Percentiles rank a stretch among this genome's conserved stretches.
These are phyloP conservation scores for Colletotrichum sp. DNA, from an alignment of 2,329 filamentous ascomycete genomes.

Conservation along the genomic window DNA sequence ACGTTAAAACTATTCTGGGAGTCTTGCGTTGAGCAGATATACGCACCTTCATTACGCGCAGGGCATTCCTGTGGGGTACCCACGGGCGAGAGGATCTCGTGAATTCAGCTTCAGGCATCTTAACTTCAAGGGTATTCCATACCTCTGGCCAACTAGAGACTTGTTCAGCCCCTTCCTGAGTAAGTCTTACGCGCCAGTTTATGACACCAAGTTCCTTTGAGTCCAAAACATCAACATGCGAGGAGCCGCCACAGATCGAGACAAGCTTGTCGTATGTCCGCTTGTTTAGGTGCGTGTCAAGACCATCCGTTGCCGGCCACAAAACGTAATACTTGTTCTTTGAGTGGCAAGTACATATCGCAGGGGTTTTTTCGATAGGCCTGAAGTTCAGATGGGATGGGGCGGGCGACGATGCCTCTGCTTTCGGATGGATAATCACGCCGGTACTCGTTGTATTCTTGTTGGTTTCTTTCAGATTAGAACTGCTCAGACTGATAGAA, in stretches of 20 bases:
- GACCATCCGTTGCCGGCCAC: neutral
- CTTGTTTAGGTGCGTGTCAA: neutral
- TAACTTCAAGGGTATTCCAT: neutral
- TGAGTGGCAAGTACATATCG: neutral
- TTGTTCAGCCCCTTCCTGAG: neutral
- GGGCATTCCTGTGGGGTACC: neutral
- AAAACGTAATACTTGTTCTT: neutral
- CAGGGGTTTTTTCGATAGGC: too few relatives aligned
- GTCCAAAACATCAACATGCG: neutral
- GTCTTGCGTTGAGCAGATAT: neutral
- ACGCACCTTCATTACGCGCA: neutral
- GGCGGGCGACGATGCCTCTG: too few relatives aligned
- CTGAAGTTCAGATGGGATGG: neutral
- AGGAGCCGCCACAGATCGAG: neutral
- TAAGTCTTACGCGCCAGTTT: neutral
- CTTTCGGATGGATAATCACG: too few relatives aligned
- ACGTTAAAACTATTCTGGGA: neutral
- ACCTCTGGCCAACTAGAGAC: neutral
- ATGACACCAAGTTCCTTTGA: neutral
- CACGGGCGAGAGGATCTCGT: neutral
- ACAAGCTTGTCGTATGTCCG: neutral
- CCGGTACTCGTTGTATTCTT: too few relatives aligned
- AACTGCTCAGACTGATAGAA: too few relatives aligned
- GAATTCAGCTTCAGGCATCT: fast-evolving
- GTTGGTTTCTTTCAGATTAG: too few relatives aligned